These are phyloP conservation scores for Cercospora sp. DNA, from an alignment of 2,329 filamentous ascomycete species.

Conservation along the genomic window DNA sequence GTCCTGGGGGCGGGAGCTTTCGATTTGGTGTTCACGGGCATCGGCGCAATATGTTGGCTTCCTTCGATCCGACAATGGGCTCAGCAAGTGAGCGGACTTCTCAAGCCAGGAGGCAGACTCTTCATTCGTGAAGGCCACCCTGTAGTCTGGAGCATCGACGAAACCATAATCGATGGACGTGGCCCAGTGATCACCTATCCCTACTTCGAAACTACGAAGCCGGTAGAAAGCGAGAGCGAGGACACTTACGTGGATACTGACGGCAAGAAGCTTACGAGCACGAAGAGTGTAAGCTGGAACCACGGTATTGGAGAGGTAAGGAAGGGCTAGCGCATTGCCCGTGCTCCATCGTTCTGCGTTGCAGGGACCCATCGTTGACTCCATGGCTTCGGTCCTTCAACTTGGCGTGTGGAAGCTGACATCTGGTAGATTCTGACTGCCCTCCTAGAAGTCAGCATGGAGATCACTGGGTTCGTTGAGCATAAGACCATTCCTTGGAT, in stretches of 20 bases:
- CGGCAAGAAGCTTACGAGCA: slow-evolving; percentile 15
- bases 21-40: slow-evolving; percentile 30
- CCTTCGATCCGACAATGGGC: slow-evolving; percentile 27
- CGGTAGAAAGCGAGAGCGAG: slow-evolving; percentile 16
- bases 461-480: slow-evolving; percentile 24
- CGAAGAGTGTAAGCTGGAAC: slow-evolving; percentile 27
- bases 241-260: slow-evolving; percentile 23
- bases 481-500: slow-evolving; percentile 28
- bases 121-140: slow-evolving; percentile 31
- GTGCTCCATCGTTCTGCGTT: neutral
- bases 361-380: neutral
- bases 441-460: slow-evolving; percentile 26
- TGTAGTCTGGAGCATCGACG: slow-evolving; percentile 23
- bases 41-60: slow-evolving; percentile 29
- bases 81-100: slow-evolving; percentile 15
- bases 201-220: slow-evolving; percentile 26
- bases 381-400: neutral
- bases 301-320: slow-evolving; percentile 27
- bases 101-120: slow-evolving; percentile 23
- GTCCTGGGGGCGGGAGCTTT: slow-evolving; percentile 15
- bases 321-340: neutral
- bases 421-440: slow-evolving; percentile 21
- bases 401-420: neutral
- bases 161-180: neutral
- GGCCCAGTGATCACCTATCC: slow-evolving; percentile 20